These are phyloP conservation scores for Pseudogymnoascus pannorum DNA, from an alignment of 2,329 filamentous ascomycete genomes.

Conservation along the genomic window DNA sequence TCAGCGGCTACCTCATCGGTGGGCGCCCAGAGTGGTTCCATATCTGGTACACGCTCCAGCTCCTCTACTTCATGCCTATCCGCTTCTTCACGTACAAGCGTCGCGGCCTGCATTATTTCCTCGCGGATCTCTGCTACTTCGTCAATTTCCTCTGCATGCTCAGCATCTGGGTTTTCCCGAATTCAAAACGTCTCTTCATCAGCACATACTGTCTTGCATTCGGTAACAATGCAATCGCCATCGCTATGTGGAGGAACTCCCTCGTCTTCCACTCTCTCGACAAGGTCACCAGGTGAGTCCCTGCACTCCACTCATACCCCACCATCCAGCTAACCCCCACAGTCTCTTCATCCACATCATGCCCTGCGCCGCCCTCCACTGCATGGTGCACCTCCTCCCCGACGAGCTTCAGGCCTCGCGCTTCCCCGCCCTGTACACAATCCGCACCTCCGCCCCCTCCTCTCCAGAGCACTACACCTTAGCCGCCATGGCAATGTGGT, in stretches of 20 bases:
- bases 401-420: constrained; percentile 55
- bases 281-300: constrained; percentile 74
- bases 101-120: constrained; percentile 92
- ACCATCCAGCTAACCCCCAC: not conserved
- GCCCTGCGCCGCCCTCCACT: constrained; percentile 91
- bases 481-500: constrained; percentile 85
- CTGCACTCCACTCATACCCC: not conserved
- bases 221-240: constrained; percentile 94
- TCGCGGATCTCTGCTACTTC: constrained; percentile 97
- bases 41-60: constrained; percentile 81
- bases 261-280: constrained; percentile 97
- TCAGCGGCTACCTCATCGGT: constrained; percentile 90
- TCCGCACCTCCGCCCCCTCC: constrained; percentile 62
- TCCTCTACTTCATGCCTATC: constrained; percentile 95
- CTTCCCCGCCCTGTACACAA: constrained; percentile 80
- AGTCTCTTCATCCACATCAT: constrained; percentile 99
- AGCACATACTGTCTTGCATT: constrained; percentile 87
- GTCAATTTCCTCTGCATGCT: constrained; percentile 81
- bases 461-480: constrained; percentile 75
- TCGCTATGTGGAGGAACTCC: constrained; percentile 98
- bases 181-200: constrained; percentile 85
- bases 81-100: constrained; percentile 86
- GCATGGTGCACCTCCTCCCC: constrained; percentile 75
- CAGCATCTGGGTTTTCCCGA: constrained; percentile 83
- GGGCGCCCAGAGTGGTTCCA: constrained; percentile 81